Conservation (phyloP, 176 grass and related monocot genomes). For the Ensete glaucum region DNA sequence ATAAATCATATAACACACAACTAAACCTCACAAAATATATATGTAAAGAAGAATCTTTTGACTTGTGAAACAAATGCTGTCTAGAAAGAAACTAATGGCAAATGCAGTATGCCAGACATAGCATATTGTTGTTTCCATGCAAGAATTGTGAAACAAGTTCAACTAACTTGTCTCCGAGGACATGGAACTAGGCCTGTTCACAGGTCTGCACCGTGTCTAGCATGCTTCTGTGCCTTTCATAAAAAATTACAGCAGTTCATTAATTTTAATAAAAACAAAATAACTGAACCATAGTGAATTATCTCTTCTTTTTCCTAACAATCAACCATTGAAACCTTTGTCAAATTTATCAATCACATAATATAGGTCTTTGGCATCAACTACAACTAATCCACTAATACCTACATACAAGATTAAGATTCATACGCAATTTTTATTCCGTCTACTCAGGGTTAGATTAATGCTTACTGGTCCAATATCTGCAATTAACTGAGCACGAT, state of each 20-base stretch:
- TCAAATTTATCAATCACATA: neutral
- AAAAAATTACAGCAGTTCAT: neutral
- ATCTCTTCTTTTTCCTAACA: neutral
- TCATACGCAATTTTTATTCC: neutral
- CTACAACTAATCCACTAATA: neutral
- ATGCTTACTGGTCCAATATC: conserved; percentile 91
- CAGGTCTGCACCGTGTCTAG: neutral
- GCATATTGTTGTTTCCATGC: neutral
- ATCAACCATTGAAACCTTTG: neutral
- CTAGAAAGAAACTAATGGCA: neutral
- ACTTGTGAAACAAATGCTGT: neutral
- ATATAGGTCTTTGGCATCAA: neutral
- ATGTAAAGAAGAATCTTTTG: neutral
- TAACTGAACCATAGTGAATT: neutral
- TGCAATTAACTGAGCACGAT: conserved; percentile 71
- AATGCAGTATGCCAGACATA: neutral
- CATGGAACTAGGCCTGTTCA: neutral
- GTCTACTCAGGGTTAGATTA: neutral
- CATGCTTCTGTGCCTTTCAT: neutral
- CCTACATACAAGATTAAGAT: neutral
- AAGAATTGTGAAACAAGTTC: neutral
- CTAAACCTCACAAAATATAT: neutral
- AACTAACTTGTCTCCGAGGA: neutral
- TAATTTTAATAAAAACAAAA: neutral
- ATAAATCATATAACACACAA: neutral